Percentiles rank a stretch among this genome's conserved stretches.
These are phyloP conservation scores for Nitzschia palea DNA, from an alignment of 108 stramenopile genomes.

Conservation along the genomic window DNA sequence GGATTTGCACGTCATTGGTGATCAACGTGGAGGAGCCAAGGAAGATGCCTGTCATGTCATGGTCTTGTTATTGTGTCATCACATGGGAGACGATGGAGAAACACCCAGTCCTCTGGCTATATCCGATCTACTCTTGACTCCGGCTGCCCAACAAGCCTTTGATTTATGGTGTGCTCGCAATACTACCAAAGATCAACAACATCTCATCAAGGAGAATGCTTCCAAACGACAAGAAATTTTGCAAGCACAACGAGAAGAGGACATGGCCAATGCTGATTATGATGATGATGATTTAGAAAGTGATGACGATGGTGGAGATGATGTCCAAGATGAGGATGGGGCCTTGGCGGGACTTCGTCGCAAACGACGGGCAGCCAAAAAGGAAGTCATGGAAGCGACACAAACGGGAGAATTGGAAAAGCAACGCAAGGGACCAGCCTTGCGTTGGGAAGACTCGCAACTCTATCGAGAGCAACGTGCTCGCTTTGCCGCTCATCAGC, in stretches of 20 bases:
- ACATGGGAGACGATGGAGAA: slow-evolving; percentile 71
- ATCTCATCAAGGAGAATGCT: slow-evolving; percentile 54
- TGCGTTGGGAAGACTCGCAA: slow-evolving; percentile 53
- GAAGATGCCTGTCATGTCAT: slow-evolving; percentile 77
- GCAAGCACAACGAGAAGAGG: slow-evolving; percentile 8
- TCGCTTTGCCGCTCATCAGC: slow-evolving; percentile 35
- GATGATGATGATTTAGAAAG: slow-evolving; percentile 31
- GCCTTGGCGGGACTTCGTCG: slow-evolving; percentile 33
- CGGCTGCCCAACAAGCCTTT: slow-evolving; percentile 60
- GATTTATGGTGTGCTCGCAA: slow-evolving; percentile 62
- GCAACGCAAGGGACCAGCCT: slow-evolving; percentile 26
- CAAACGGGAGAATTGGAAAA: slow-evolving; percentile 32
- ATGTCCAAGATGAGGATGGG: slow-evolving; percentile 33
- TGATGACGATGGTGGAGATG: slow-evolving; percentile 22
- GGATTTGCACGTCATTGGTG: slow-evolving; percentile 68
- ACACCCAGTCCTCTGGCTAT: slow-evolving; percentile 53
- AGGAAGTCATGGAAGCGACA: slow-evolving; percentile 33
- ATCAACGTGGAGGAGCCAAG: slow-evolving; percentile 70
- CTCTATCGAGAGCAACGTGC: slow-evolving; percentile 47
- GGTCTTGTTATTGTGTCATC: slow-evolving; percentile 64
- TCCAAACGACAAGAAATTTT: slow-evolving; percentile 32
- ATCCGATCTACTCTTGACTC: slow-evolving; percentile 53
- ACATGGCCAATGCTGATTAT: slow-evolving; percentile 19
- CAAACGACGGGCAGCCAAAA: slow-evolving; percentile 29
- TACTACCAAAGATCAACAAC: slow-evolving; percentile 49